Conservation (phyloP, 441 rosid genomes). For the Adansonia rubrostipa region DNA sequence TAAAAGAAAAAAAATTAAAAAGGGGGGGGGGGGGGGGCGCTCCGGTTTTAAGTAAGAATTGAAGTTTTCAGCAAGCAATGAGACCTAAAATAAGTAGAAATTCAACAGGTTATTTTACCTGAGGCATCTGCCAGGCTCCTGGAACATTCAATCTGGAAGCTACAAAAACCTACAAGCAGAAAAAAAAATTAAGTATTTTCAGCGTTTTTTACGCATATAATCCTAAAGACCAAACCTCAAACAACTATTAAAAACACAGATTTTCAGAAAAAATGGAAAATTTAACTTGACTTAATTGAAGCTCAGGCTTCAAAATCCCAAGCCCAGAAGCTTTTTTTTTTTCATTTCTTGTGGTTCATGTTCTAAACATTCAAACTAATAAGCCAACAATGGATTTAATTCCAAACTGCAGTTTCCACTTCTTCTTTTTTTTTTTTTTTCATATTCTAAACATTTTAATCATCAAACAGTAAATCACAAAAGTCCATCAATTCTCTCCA, state of each 20-base stretch:
- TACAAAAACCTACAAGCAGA: slow-evolving; percentile 73
- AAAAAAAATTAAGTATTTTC: slow-evolving; percentile 17
- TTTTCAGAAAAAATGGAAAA: neutral
- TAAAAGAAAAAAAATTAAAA: neutral
- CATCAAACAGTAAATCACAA: neutral
- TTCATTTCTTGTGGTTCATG: too few relatives aligned
- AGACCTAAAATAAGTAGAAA: neutral
- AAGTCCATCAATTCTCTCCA: neutral
- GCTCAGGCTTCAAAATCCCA: slow-evolving; percentile 13
- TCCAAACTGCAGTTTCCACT: neutral
- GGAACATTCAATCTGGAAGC: slow-evolving; percentile 97
- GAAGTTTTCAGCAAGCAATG: neutral
- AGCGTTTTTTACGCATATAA: neutral
- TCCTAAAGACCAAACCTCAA: slow-evolving; percentile 11
- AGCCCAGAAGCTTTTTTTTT: neutral
- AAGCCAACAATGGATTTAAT: neutral
- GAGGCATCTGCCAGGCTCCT: slow-evolving; percentile 99
- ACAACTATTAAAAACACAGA: slow-evolving; percentile 8
- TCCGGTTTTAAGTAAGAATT: neutral
- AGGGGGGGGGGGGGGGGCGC: too few relatives aligned
- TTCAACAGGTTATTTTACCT: slow-evolving; percentile 48
- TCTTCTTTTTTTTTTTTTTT: neutral
- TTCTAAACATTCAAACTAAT: neutral
- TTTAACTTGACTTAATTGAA: neutral
- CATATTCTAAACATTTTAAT: neutral